Conservation (phyloP, 768 basidiomycete species). For the Rhizopogon sp. region DNA sequence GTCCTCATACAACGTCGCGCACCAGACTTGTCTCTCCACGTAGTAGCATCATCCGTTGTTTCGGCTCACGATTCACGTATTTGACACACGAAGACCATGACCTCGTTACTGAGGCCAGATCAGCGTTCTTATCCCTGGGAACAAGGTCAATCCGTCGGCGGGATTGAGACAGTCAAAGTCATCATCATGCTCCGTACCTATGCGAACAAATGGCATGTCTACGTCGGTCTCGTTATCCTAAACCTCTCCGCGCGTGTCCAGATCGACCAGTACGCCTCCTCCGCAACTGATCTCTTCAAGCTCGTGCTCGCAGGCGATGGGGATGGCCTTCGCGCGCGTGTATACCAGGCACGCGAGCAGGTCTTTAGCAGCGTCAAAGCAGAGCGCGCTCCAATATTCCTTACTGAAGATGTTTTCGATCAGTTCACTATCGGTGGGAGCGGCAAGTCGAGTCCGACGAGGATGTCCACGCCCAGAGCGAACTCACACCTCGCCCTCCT, state of each 20-base stretch:
- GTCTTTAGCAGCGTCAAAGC: no score
- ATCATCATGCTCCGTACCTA: slow-evolving; percentile 97
- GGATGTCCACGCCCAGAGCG: no score
- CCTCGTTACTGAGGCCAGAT: slow-evolving; percentile 86
- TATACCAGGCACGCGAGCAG: no score
- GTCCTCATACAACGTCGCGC: slow-evolving; percentile 87
- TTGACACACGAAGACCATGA: slow-evolving; percentile 96
- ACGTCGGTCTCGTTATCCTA: slow-evolving; percentile 96
- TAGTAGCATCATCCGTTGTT: slow-evolving; percentile 79
- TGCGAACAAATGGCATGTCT: slow-evolving; percentile 97
- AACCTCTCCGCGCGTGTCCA: slow-evolving; percentile 87
- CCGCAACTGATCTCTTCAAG: slow-evolving; percentile 88
- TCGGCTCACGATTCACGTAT: slow-evolving; percentile 84
- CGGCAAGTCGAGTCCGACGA: no score
- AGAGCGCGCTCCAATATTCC: no score
- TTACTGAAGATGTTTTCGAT: no score
- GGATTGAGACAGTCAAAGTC: slow-evolving; percentile 94
- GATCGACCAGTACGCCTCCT: slow-evolving; percentile 87
- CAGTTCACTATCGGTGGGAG: no score
- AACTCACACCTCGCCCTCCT: no score
- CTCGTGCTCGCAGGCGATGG: slow-evolving; percentile 79
- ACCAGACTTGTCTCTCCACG: slow-evolving; percentile 57
- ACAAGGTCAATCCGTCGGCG: slow-evolving; percentile 88
- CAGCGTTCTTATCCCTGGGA: slow-evolving; percentile 90
- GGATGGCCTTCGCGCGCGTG: no score